phyloP scores from a whole-genome alignment of 2,329 filamentous ascomycete genomes.

The Penicillium occitanis region DNA sequence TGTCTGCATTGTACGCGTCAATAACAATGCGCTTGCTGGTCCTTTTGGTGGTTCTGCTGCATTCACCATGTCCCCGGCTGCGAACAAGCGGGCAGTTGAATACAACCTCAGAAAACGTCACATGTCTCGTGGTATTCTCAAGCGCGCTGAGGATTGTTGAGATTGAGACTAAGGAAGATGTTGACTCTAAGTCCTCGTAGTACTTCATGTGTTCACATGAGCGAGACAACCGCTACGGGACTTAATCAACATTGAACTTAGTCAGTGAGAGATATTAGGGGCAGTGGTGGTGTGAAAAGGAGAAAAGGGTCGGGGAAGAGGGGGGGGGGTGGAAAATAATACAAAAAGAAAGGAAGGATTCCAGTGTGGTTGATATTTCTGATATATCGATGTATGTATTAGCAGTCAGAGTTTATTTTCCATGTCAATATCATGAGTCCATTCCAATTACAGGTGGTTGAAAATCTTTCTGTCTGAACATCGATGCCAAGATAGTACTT shows the following conservation, averaged over 20 bases:
- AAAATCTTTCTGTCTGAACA: neutral
- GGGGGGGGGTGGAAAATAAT: neutral
- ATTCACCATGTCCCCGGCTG: conserved; percentile 55
- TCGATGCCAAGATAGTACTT: neutral
- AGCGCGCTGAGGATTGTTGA: neutral
- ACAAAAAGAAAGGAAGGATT: neutral
- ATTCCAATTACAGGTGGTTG: neutral
- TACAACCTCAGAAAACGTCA: conserved; percentile 13
- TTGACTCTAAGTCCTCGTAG: neutral
- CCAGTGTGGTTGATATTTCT: neutral
- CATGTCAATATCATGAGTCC: neutral
- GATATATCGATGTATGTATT: neutral
- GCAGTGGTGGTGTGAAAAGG: neutral
- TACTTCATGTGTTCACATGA: neutral
- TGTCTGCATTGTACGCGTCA: conserved; percentile 65
- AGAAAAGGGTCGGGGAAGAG: neutral
- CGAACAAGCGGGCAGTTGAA: conserved; percentile 15
- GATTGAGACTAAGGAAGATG: neutral
- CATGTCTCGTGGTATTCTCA: conserved; percentile 17
- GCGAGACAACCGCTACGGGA: neutral
- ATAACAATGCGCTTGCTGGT: conserved; percentile 62
- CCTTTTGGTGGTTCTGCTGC: conserved; percentile 67
- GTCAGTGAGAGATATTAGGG: neutral
- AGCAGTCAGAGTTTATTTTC: neutral
- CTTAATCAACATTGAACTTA: neutral